These are phyloP conservation scores for Wickerhamomyces bovis DNA, from an alignment of 805 yeast species.

Conservation along the genomic window DNA sequence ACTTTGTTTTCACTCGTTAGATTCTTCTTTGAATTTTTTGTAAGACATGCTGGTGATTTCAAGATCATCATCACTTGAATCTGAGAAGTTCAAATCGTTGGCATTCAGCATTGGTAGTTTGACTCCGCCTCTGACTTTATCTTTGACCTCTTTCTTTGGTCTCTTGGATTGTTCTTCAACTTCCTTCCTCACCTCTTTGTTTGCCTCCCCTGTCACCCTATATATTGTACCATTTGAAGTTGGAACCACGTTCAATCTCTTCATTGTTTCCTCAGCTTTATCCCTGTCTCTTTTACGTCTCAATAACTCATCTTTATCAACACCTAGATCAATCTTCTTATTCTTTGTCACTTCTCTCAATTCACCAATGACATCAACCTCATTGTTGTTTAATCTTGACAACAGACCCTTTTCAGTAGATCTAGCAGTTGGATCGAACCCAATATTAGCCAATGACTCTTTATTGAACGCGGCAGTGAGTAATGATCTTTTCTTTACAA, in stretches of 20 bases:
- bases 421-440: constrained; percentile 45
- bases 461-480: constrained; percentile 35
- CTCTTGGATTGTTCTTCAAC: neutral
- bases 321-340: constrained; percentile 27
- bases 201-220: neutral
- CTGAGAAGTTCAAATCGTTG: neutral
- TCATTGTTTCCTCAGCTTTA: constrained; percentile 24
- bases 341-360: constrained; percentile 26
- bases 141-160: neutral
- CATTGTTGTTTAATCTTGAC: constrained; percentile 13
- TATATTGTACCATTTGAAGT: neutral
- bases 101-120: neutral
- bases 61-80: constrained; percentile 6
- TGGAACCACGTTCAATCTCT: constrained; percentile 15
- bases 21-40: constrained; percentile 3
- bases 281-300: constrained; percentile 25
- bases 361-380: constrained; percentile 23
- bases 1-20: neutral
- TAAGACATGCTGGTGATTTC: constrained; percentile 6
- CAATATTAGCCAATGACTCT: constrained; percentile 35
- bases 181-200: neutral
- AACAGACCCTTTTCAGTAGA: constrained; percentile 14
- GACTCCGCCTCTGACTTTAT: neutral
- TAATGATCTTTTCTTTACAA: constrained; percentile 23
- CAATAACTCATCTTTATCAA: constrained; percentile 25